Evolutionary conservation across 2,329 filamentous ascomycete species (phyloP), one percentile per base, ranked within the genome.

Genomic region (Penicillium crustosum): DNA sequence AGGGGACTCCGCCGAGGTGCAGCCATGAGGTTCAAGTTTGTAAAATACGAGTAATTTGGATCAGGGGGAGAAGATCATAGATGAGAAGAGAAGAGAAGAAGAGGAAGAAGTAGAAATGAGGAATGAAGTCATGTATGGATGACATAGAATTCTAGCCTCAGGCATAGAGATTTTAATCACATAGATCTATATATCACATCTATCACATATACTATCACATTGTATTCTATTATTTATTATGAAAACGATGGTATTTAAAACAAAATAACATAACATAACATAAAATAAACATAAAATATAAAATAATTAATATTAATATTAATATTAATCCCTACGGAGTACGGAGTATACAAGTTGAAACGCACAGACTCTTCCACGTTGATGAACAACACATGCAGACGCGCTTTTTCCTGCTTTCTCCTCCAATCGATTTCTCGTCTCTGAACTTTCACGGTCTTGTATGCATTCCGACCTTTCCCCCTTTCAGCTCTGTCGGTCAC

Each of bases 391-490:
- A 55, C 53, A 51, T 55, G 53, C 53, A 51, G 53, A 55, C 47
- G 47, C 47, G 47, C 47, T 51, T 55, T 51, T 51, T 33, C 49
- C 50, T 51, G 39, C 33, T 35, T 51, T 25, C 38, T 43, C 31
- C 58, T 41, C 63, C 63, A 63, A 65, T 66, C 60, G 45, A 57
- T 66, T 51, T 58, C 38, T 4, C 2, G 8, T n/a, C n/a, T 12
- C n/a, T 38, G 7, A 9, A 17, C 27, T 47, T 48, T 48, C 19
- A 35, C n/a, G 3, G 12, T 17, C 23, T 21, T 41, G n/a, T 13
- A 38, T 19, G 38, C 38, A 41, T 44, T 44, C 42, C n/a, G 10
- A 27, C 17, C 5, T 44, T 44, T 44, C 23, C 42, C 23, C 42
- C 27, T 43, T n/a, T 27, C 23, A 27, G 41, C 9, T 44, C 42